Conservation (phyloP, 1,284 basidiomycete genomes). For the Marasmius tenuissimus region DNA sequence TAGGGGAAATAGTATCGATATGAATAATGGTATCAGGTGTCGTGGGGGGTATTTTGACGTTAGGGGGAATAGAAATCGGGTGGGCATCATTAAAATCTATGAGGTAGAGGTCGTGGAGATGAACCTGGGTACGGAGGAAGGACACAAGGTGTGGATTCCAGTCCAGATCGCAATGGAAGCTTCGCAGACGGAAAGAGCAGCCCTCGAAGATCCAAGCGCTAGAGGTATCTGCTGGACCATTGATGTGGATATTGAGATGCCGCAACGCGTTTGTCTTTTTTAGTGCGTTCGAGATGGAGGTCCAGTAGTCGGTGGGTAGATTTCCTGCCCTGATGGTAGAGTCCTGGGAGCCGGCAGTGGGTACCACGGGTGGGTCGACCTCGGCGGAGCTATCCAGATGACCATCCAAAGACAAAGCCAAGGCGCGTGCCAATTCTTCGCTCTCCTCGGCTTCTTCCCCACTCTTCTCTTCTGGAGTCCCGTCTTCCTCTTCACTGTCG, state of each 20-base stretch:
- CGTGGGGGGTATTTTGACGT: slow-evolving; percentile 12
- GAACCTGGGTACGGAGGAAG: slow-evolving; percentile 53
- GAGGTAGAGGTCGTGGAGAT: slow-evolving; percentile 57
- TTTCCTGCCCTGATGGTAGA: slow-evolving; percentile 5
- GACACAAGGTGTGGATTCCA: slow-evolving; percentile 56
- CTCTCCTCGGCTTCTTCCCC: slow-evolving; percentile 3
- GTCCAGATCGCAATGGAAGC: slow-evolving; percentile 62
- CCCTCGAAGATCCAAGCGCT: slow-evolving; percentile 52
- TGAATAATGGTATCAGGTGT: neutral
- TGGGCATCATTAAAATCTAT: slow-evolving; percentile 49
- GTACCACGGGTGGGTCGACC: neutral
- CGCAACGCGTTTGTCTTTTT: slow-evolving; percentile 42
- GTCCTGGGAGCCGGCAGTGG: neutral
- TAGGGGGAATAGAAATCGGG: slow-evolving; percentile 10
- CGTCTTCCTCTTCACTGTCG: neutral
- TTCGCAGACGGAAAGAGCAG: slow-evolving; percentile 50
- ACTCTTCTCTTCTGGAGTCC: neutral
- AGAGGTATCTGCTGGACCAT: slow-evolving; percentile 36
- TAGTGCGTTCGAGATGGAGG: slow-evolving; percentile 45
- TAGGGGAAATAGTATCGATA: neutral
- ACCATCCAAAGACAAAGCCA: slow-evolving; percentile 16
- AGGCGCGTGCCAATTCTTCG: slow-evolving; percentile 16
- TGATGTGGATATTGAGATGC: slow-evolving; percentile 52
- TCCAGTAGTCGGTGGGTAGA: slow-evolving; percentile 41
- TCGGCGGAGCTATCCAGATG: slow-evolving; percentile 1